phyloP scores from a whole-genome alignment of 75 land plant genomes.

The Picea glauca region DNA sequence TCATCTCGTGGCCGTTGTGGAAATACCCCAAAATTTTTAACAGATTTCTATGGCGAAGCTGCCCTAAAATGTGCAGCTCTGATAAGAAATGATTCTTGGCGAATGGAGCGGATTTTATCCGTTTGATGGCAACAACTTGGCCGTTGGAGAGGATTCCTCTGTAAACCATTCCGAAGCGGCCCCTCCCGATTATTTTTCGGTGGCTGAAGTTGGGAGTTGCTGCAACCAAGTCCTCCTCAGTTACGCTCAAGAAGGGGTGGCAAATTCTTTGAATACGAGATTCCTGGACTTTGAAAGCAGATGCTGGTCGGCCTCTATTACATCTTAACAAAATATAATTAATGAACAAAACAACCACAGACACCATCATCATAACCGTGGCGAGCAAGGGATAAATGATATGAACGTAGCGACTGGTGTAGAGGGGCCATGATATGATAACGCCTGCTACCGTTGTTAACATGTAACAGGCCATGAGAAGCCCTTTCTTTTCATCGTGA shows the following conservation, averaged over 20 bases:
- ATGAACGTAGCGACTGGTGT: background rate
- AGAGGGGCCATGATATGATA: background rate
- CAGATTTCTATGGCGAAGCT: slow-evolving; percentile 62
- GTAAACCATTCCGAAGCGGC: slow-evolving; percentile 11
- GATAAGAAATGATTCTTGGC: slow-evolving; percentile 7
- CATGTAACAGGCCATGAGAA: background rate
- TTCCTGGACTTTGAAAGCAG: background rate
- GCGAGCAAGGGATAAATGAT: background rate
- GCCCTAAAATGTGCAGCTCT: slow-evolving; percentile 41
- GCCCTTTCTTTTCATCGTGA: background rate
- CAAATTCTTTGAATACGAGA: background rate
- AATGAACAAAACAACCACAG: background rate
- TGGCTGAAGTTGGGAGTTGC: background rate
- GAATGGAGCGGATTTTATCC: slow-evolving; percentile 25
- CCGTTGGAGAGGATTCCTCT: slow-evolving; percentile 55
- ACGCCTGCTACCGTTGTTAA: background rate
- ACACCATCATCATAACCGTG: background rate
- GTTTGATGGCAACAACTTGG: slow-evolving; percentile 48
- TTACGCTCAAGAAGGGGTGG: background rate
- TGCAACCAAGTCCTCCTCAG: background rate
- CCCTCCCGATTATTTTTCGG: background rate
- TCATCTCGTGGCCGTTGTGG: slow-evolving; percentile 35
- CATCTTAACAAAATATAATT: background rate
- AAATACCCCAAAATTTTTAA: slow-evolving; percentile 61
- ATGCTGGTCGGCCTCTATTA: background rate